These are phyloP conservation scores for Amanita thiersii DNA, from an alignment of 768 basidiomycete genomes.

Conservation along the genomic window DNA sequence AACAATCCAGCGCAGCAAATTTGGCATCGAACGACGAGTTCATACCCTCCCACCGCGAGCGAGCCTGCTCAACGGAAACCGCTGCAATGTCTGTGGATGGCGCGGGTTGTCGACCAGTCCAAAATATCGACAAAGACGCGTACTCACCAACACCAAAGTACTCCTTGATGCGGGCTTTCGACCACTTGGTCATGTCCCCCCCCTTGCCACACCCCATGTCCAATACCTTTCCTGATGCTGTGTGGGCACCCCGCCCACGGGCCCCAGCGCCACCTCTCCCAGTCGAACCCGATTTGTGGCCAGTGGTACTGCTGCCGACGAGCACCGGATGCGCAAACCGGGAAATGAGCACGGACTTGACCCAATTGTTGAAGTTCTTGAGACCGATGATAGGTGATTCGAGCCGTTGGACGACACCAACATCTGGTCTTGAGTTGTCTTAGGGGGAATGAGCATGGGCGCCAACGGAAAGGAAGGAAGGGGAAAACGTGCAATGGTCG, in stretches of 20 bases:
- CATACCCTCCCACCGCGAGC: slow-evolving; percentile 51
- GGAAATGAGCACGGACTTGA: slow-evolving; percentile 93
- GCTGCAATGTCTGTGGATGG: slow-evolving; percentile 70
- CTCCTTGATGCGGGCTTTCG: slow-evolving; percentile 73
- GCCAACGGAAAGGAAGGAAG: slow-evolving; percentile 1
- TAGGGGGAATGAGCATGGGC: slow-evolving; percentile 5
- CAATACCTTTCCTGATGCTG: slow-evolving; percentile 61
- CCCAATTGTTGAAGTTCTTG: slow-evolving; percentile 99
- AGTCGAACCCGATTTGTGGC: slow-evolving; percentile 14
- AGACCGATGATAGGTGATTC: slow-evolving; percentile 94
- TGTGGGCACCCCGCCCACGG: too few species aligned
- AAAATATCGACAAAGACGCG: slow-evolving; percentile 3
- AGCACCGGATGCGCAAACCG: slow-evolving; percentile 77
- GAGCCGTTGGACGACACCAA: slow-evolving; percentile 75
- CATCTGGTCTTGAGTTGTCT: slow-evolving; percentile 94
- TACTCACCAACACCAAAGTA: slow-evolving; percentile 71
- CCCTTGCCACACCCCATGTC: slow-evolving; percentile 99
- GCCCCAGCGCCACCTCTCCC: slow-evolving; percentile 24
- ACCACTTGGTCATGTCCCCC: slow-evolving; percentile 95
- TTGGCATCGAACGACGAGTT: slow-evolving; percentile 59
- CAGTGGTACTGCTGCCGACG: slow-evolving; percentile 24
- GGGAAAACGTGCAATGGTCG: slow-evolving; percentile 59
- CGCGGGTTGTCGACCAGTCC: slow-evolving; percentile 4
- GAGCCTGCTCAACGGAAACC: slow-evolving; percentile 86
- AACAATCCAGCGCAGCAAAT: slow-evolving; percentile 89